Evolutionary conservation across 805 yeast species (phyloP).

Genomic region (Lipomyces lipofer): DNA sequence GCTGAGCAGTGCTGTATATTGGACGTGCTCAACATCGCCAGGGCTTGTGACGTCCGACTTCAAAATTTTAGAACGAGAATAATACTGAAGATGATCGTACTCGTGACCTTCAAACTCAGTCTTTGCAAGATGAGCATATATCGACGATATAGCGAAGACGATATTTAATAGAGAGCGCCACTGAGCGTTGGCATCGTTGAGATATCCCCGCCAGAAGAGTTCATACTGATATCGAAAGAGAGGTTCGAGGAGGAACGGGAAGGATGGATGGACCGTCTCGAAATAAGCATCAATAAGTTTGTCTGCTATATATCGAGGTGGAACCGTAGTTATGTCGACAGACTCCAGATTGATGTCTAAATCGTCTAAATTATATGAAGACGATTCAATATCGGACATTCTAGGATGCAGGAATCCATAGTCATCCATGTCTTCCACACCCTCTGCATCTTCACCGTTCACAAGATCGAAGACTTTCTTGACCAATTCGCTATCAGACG

Average conservation of each 20-base stretch:
- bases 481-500: constrained; percentile 23
- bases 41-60: constrained; percentile 21
- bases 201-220: constrained; percentile 19
- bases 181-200: constrained; percentile 14
- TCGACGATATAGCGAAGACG: constrained; percentile 19
- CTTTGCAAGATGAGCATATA: constrained; percentile 4
- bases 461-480: constrained; percentile 16
- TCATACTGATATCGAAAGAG: constrained; percentile 22
- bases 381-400: constrained; percentile 7
- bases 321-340: constrained; percentile 18
- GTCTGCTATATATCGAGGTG: constrained; percentile 16
- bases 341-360: constrained; percentile 11
- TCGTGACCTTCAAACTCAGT: constrained; percentile 5
- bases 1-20: constrained; percentile 17
- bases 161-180: constrained; percentile 24
- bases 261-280: constrained; percentile 24
- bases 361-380: constrained; percentile 24
- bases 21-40: constrained; percentile 24
- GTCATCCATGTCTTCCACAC: constrained; percentile 7
- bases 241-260: constrained; percentile 25
- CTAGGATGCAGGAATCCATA: constrained; percentile 3
- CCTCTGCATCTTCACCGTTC: constrained; percentile 9
- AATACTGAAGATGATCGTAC: constrained; percentile 23
- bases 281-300: constrained; percentile 20
- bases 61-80: constrained; percentile 17